Evolutionary conservation across 176 grass and related monocot genomes (phyloP), one percentile per base, ranked within the genome.

Genomic region (Dendrocalamus sinicus): DNA sequence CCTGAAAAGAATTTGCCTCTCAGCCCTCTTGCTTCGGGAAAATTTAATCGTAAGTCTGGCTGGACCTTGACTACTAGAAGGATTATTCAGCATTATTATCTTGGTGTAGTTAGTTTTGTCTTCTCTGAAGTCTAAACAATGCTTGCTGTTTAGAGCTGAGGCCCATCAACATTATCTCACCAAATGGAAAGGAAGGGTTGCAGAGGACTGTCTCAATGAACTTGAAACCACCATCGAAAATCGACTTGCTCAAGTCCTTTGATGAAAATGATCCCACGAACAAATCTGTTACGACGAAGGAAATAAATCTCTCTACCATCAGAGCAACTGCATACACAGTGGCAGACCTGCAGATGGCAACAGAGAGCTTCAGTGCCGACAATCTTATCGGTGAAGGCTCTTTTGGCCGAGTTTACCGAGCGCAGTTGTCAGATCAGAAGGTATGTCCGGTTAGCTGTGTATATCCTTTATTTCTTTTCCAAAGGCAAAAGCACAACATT

Each of bases 331-430:
- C 48, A 70, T 98, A 98, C 85, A 93, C 85, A 3, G 91, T 98
- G 39, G 95, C 93, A 72, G 95, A 98, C 59, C 72, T 98, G 63
- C 95, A 98, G 67, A 69, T 93, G 64, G 95, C 95, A 51, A 98
- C 95, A 0, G 77, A 87, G 67, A 95, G 93, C 84, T 98, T 98
- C 82, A 95, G 86, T 66, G 80, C 76, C 67, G 87, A 95, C 78
- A 98, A 87, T 90, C 85, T 95, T 69, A 57, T 98, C 40, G 91
- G 93, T 76, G 95, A 95, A 84, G 95, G 89, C 7, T 88, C 91
- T 41, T 93, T 89, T 54, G 93, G 93, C 6, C 73, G 87, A 60
- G 85, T 91, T 81, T 98, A 93, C 28, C 95, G 53, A 79, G 95
- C 83, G 3, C 65, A 87, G 53, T 81, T 98, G 35, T 72, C 79